Conservation (phyloP, 202 grass and related monocot genomes). For the Eragrostis tef region DNA sequence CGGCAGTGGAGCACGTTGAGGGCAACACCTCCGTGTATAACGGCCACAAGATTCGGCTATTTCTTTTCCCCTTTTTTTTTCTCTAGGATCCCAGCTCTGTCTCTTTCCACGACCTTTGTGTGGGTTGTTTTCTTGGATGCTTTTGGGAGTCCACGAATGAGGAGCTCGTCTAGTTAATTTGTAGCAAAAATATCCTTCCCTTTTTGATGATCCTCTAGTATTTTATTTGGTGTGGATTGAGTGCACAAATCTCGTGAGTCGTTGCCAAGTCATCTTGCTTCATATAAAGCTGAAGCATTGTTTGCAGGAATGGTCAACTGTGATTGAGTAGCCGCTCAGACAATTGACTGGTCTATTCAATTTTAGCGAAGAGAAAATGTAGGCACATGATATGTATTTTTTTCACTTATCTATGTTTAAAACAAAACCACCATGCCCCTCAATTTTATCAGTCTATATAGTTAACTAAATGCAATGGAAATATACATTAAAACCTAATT, state of each 20-base stretch:
- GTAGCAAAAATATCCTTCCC: neutral
- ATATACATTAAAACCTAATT: too few relatives aligned
- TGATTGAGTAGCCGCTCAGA: neutral
- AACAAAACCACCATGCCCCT: too few relatives aligned
- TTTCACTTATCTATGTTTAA: too few relatives aligned
- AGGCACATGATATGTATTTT: too few relatives aligned
- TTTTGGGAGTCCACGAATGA: slow-evolving; percentile 1
- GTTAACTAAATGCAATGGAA: too few relatives aligned
- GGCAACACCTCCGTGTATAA: neutral
- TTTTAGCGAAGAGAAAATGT: too few relatives aligned
- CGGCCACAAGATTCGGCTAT: slow-evolving; percentile 1
- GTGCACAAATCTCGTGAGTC: neutral
- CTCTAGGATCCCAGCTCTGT: neutral
- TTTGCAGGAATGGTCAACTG: slow-evolving; percentile 2
- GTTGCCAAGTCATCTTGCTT: neutral
- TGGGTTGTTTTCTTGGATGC: slow-evolving; percentile 17
- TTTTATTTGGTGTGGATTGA: neutral
- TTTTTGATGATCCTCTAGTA: neutral
- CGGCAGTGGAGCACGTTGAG: slow-evolving; percentile 20
- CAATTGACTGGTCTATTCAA: neutral
- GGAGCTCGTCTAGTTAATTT: neutral
- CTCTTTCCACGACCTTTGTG: neutral
- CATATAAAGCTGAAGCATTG: neutral
- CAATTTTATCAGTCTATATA: too few relatives aligned
- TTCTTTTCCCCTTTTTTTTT: too few relatives aligned